Evolutionary conservation across 2,329 filamentous ascomycete species (phyloP).

Genomic region (Penicillium brasilianum): DNA sequence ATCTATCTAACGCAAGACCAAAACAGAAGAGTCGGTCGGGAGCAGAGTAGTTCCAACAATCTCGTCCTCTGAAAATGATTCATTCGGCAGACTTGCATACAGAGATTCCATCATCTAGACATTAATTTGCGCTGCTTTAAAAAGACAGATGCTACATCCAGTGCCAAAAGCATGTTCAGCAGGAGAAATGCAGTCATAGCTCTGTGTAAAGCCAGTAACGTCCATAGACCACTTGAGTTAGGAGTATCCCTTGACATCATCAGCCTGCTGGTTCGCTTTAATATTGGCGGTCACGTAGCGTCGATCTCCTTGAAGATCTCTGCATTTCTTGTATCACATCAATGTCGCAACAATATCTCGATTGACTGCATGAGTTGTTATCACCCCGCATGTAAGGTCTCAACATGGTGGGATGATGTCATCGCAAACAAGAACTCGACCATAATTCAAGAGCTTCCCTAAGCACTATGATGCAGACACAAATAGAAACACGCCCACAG

Average conservation of each 20-base stretch:
- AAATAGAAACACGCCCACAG: not conserved
- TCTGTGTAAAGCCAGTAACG: not conserved
- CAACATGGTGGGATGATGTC: constrained; percentile 8
- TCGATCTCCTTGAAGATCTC: not conserved
- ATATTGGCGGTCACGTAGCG: not conserved
- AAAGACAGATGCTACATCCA: no score
- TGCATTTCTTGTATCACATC: not conserved
- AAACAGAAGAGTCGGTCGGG: no score
- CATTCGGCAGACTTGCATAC: no score
- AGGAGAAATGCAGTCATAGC: no score
- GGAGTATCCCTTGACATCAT: constrained; percentile 7
- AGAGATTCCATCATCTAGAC: no score
- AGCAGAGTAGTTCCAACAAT: no score
- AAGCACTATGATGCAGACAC: not conserved
- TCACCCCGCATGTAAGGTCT: not conserved
- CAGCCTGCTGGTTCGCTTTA: not conserved
- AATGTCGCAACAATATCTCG: not conserved
- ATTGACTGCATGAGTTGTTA: not conserved
- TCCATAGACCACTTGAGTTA: not conserved
- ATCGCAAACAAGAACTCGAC: not conserved
- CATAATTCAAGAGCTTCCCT: not conserved
- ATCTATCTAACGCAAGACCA: no score
- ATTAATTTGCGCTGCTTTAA: no score
- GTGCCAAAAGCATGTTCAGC: no score
- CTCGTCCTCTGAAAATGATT: no score